A percentile compares a stretch with the other conserved stretches of the same genome.
Evolutionary conservation across 176 grass and related monocot genomes (phyloP).

Genomic region (Oryza meridionalis): DNA sequence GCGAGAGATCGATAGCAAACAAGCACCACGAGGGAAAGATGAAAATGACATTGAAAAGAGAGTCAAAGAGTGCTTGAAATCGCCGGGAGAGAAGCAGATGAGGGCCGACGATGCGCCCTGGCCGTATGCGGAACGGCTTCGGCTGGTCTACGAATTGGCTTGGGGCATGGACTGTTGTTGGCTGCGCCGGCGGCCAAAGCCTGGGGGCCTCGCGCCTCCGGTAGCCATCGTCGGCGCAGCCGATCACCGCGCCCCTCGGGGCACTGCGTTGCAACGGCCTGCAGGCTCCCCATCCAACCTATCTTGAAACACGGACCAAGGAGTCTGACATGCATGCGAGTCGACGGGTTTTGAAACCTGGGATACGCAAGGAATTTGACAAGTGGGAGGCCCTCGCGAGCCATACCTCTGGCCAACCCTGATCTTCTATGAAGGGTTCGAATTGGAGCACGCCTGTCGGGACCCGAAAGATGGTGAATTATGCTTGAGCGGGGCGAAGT

Average conservation of each 20-base stretch:
- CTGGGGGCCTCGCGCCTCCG: too few relatives aligned
- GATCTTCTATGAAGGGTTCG: conserved; percentile 79
- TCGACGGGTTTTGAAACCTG: conserved; percentile 25
- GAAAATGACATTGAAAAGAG: too few relatives aligned
- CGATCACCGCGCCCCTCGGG: not conserved
- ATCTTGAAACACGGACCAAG: conserved; percentile 86
- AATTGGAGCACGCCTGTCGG: conserved; percentile 74
- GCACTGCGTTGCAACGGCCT: too few relatives aligned
- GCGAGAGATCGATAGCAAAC: not conserved
- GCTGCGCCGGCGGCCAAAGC: too few relatives aligned
- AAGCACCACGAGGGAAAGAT: too few relatives aligned
- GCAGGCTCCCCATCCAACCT: conserved; percentile 61
- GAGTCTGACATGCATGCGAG: conserved; percentile 54
- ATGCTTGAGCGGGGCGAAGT: conserved; percentile 64
- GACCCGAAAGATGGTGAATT: conserved; percentile 90
- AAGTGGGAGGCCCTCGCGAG: conserved; percentile 16
- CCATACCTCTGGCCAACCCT: conserved; percentile 51
- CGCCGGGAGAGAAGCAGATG: too few relatives aligned
- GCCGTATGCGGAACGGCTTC: too few relatives aligned
- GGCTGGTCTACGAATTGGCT: too few relatives aligned
- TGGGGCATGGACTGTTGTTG: too few relatives aligned
- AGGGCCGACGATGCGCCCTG: too few relatives aligned
- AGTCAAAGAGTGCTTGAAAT: too few relatives aligned
- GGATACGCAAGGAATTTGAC: conserved; percentile 29
- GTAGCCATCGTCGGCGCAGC: too few relatives aligned